A percentile compares a stretch with the other conserved stretches of the same genome.
These are phyloP conservation scores for Cladorrhinum sp. DNA, from an alignment of 2,329 filamentous ascomycete species.

Conservation along the genomic window DNA sequence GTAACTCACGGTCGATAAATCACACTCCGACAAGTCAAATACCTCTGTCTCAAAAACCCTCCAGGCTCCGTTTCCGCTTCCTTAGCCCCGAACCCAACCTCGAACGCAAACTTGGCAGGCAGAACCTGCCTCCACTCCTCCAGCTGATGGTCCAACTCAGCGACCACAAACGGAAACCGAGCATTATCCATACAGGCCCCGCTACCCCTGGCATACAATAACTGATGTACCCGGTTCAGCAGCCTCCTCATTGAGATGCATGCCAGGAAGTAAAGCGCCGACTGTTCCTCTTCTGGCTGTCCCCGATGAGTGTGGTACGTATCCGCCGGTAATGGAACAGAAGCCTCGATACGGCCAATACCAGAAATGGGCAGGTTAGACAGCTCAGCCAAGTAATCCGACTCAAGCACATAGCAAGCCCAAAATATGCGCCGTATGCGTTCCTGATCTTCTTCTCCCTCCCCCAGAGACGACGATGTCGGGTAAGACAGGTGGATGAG, in stretches of 20 bases:
- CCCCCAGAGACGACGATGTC: slow-evolving; percentile 19
- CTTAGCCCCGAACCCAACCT: slow-evolving; percentile 31
- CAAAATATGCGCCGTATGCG: slow-evolving; percentile 51
- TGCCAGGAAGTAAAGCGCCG: slow-evolving; percentile 51
- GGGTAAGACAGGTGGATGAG: slow-evolving; percentile 47
- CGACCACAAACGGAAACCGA: slow-evolving; percentile 46
- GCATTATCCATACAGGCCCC: slow-evolving; percentile 44
- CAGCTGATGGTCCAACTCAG: slow-evolving; percentile 47
- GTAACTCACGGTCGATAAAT: slow-evolving; percentile 46
- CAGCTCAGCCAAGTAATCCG: slow-evolving; percentile 52
- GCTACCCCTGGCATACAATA: slow-evolving; percentile 46
- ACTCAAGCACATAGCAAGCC: slow-evolving; percentile 54
- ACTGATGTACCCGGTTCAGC: slow-evolving; percentile 47
- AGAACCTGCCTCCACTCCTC: slow-evolving; percentile 49
- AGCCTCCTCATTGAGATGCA: slow-evolving; percentile 51
- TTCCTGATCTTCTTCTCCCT: slow-evolving; percentile 39
- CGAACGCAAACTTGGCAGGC: slow-evolving; percentile 42
- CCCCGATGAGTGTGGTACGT: slow-evolving; percentile 44
- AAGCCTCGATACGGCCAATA: slow-evolving; percentile 50
- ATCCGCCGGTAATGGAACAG: slow-evolving; percentile 44
- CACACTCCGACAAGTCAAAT: slow-evolving; percentile 50
- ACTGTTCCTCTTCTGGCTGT: slow-evolving; percentile 41
- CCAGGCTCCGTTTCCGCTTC: slow-evolving; percentile 40
- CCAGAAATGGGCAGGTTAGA: slow-evolving; percentile 49
- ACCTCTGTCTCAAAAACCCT: slow-evolving; percentile 48